Evolutionary conservation across 2,329 filamentous ascomycete genomes (phyloP).

Genomic region (Reticulascus tulasneorum): DNA sequence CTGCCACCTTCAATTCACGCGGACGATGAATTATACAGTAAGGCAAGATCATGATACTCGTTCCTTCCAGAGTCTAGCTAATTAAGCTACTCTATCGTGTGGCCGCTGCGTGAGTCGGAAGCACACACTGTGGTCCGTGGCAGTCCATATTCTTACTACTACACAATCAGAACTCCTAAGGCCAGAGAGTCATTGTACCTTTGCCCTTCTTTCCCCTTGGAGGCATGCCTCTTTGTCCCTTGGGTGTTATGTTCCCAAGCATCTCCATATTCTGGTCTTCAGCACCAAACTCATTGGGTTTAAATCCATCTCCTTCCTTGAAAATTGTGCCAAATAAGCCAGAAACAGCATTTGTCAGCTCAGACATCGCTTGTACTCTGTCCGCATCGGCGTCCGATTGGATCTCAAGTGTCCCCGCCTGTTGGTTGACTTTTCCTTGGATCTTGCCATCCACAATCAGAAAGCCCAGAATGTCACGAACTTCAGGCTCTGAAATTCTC

Average conservation of each 20-base stretch:
- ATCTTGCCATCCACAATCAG: slow-evolving; percentile 89
- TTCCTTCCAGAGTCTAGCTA: too few relatives aligned
- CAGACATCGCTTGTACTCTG: slow-evolving; percentile 67
- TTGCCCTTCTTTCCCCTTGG: slow-evolving; percentile 14
- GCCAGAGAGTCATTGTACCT: slow-evolving; percentile 7
- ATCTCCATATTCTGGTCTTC: slow-evolving; percentile 27
- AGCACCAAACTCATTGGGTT: slow-evolving; percentile 20
- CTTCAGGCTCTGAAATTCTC: slow-evolving; percentile 78
- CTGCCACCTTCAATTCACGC: too few relatives aligned
- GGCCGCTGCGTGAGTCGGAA: too few relatives aligned
- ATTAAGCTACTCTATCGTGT: too few relatives aligned
- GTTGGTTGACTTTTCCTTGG: slow-evolving; percentile 83
- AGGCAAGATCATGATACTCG: too few relatives aligned
- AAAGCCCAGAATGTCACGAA: slow-evolving; percentile 93
- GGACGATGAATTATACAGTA: too few relatives aligned
- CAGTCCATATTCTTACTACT: slow-evolving; percentile 1
- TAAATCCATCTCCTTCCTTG: slow-evolving; percentile 71
- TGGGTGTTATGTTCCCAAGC: slow-evolving; percentile 15
- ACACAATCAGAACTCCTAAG: neutral
- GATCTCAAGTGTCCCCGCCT: slow-evolving; percentile 78
- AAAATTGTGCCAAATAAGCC: slow-evolving; percentile 69
- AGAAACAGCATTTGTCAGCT: slow-evolving; percentile 68
- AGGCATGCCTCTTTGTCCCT: slow-evolving; percentile 6
- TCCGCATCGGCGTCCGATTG: slow-evolving; percentile 69
- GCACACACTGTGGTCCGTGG: too few relatives aligned